These are phyloP conservation scores for Yamadazyma membranifaciens DNA, from an alignment of 1,139 yeast species.

Conservation along the genomic window DNA sequence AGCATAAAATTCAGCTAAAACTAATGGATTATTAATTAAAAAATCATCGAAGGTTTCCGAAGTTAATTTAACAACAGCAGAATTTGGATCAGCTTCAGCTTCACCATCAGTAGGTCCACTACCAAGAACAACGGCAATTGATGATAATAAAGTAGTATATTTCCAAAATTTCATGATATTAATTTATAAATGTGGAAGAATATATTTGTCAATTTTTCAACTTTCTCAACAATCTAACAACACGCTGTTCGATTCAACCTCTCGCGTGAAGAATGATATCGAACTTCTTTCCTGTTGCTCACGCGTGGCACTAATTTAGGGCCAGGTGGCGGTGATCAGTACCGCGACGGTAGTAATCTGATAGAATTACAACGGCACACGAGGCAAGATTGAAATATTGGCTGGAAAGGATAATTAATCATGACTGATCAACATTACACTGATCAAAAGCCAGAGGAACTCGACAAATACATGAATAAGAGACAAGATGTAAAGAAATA, in stretches of 20 bases:
- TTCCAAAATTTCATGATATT: conserved; percentile 42
- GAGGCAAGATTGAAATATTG: too few relatives aligned
- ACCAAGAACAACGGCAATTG: conserved; percentile 39
- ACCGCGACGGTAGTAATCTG: too few relatives aligned
- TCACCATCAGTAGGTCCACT: conserved; percentile 49
- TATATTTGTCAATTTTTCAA: background rate
- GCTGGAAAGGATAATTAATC: too few relatives aligned
- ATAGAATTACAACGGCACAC: too few relatives aligned
- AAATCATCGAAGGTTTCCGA: conserved; percentile 60
- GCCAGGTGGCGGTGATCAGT: too few relatives aligned
- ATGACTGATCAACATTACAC: too few relatives aligned
- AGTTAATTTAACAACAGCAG: conserved; percentile 83
- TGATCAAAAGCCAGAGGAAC: too few relatives aligned
- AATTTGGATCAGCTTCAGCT: conserved; percentile 75
- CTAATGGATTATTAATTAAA: conserved; percentile 70
- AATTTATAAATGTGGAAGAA: background rate
- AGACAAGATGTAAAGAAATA: background rate
- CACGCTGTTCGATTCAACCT: conserved; percentile 3
- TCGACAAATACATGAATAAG: too few relatives aligned
- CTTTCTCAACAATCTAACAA: background rate
- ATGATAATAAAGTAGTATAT: conserved; percentile 39
- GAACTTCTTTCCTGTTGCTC: too few relatives aligned
- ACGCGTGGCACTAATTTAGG: too few relatives aligned
- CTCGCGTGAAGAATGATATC: background rate
- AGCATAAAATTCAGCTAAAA: conserved; percentile 93